Base-by-base conservation (phyloP, 1,284 basidiomycete genomes). In the Coniferiporia weirii region DNA sequence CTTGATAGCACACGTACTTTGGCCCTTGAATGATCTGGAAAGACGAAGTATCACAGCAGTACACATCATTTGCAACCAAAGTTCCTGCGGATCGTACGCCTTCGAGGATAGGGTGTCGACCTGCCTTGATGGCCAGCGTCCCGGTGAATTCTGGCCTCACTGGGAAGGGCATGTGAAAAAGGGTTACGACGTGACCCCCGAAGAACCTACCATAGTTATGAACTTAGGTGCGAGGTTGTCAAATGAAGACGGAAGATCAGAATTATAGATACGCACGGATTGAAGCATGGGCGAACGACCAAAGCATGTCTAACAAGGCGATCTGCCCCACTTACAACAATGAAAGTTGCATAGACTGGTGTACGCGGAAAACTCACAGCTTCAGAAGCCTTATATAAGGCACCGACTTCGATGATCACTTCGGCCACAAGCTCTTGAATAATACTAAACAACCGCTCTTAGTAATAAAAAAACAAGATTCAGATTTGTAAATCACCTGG, bases 11-110 rank as follows among this genome's bases (percentile, higher is more conserved):
- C 9, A 73, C 85, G 68, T 66, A 94, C 92, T 95, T 92, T 5
- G 91, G 89, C 0, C 93, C 93, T 66, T 91, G 91, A 38, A 97
- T 81, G 19, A 96, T 81, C 69, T 97, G 93, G 67, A 97, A 97
- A 4, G 82, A 82, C 0, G 91, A 87, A 0, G 87, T 79, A 53
- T 90, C 85, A 62, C 85, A 86, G 59, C 88, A 91, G 68, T 89
- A 96, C 0, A 91, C 84, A 68, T 97, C 94, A 67, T 96, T 97
- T 2, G 91, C 80, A 1, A 94, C 83, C 34, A 94, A 78, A 1
- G 80, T 81, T 4, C 87, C 89, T 0, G 82, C 78, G 1, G 82
- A 75, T 59, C 89, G 83, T 1, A 89, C 77, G 1, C 75, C 83
- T 69, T 96, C 93, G 12, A 97, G 78, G 6, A 97, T 82, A 0